Conservation (phyloP, 2,329 filamentous ascomycete genomes). For the Chrysoporthe cubensis region DNA sequence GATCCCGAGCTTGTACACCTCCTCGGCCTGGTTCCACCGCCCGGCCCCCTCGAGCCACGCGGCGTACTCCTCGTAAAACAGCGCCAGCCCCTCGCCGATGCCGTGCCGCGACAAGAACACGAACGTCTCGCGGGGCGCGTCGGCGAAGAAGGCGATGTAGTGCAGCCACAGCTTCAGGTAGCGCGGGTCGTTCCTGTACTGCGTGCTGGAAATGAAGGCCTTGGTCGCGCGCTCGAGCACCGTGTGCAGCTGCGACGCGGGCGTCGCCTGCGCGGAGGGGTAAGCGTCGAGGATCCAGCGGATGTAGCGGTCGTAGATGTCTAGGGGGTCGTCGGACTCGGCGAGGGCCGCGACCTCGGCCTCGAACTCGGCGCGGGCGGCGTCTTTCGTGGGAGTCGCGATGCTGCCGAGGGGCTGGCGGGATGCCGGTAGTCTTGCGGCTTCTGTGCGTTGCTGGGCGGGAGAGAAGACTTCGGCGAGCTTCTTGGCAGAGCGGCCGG, state of each 20-base stretch:
- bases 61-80: slow-evolving; percentile 97
- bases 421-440: slow-evolving; percentile 26
- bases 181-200: slow-evolving; percentile 94
- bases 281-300: slow-evolving; percentile 97
- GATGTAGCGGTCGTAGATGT: slow-evolving; percentile 94
- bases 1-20: slow-evolving; percentile 89
- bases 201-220: slow-evolving; percentile 77
- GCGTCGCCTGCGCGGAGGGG: slow-evolving; percentile 88
- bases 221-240: slow-evolving; percentile 93
- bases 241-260: slow-evolving; percentile 85
- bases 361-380: slow-evolving; percentile 82
- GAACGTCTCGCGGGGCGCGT: slow-evolving; percentile 90
- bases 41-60: slow-evolving; percentile 85
- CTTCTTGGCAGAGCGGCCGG: slow-evolving; percentile 84
- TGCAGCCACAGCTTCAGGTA: slow-evolving; percentile 94
- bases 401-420: slow-evolving; percentile 56
- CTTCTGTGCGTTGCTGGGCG: slow-evolving; percentile 42
- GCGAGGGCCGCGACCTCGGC: slow-evolving; percentile 75
- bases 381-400: slow-evolving; percentile 72
- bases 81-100: slow-evolving; percentile 83
- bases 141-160: slow-evolving; percentile 91
- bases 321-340: slow-evolving; percentile 93
- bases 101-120: slow-evolving; percentile 86
- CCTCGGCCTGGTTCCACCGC: slow-evolving; percentile 88
- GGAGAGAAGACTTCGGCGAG: slow-evolving; percentile 82